Evolutionary conservation across 805 yeast species (phyloP).

Genomic region (Maudiozyma bulderi): DNA sequence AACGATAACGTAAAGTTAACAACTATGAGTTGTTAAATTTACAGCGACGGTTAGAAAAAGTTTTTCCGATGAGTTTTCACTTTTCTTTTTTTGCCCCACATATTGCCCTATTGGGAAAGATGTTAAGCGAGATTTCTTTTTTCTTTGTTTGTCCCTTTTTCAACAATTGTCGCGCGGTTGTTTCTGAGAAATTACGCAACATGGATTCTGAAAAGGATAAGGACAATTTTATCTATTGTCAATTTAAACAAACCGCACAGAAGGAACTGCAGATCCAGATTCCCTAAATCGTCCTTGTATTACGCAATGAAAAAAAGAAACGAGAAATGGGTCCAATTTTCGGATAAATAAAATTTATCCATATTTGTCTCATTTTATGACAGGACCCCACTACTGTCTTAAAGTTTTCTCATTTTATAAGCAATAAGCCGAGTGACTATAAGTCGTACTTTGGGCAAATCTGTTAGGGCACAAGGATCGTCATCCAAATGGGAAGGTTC

Average conservation of each 20-base stretch:
- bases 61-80: not conserved
- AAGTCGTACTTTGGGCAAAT: not conserved
- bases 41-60: not conserved
- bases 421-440: not conserved
- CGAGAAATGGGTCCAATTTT: not conserved
- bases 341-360: not conserved
- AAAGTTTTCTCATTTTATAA: not conserved
- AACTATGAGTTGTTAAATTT: no score
- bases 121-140: not conserved
- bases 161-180: not conserved
- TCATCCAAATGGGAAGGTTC: not conserved
- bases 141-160: not conserved
- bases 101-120: not conserved
- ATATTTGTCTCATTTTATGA: not conserved
- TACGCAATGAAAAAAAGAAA: no score
- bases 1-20: no score
- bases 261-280: not conserved
- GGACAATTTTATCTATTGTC: no score
- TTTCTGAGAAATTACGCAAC: not conserved
- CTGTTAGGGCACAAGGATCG: not conserved
- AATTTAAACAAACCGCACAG: not conserved
- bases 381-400: not conserved
- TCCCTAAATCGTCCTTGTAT: no score
- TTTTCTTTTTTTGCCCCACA: not conserved
- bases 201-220: not conserved